Percentiles rank a stretch among this genome's conserved stretches.
These are phyloP conservation scores for Camelina hispida DNA, from an alignment of 345 rosid genomes.

Conservation along the genomic window DNA sequence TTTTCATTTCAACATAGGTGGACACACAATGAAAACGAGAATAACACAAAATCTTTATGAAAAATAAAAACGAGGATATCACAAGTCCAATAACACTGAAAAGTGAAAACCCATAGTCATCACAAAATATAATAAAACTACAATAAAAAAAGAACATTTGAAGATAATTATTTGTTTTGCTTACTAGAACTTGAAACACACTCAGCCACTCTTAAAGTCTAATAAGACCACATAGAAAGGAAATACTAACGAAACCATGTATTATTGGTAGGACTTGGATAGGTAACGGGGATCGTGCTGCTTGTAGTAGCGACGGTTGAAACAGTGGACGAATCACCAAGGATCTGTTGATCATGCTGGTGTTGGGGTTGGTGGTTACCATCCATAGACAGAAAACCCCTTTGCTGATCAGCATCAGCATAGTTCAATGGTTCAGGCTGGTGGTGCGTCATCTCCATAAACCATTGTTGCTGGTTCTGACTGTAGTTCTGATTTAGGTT, in stretches of 20 bases:
- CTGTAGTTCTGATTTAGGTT: not conserved
- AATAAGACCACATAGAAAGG: not conserved
- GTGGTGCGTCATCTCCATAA: not conserved
- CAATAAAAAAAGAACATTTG: no score
- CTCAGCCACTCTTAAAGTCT: not conserved
- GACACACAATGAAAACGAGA: no score
- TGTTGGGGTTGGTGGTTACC: not conserved
- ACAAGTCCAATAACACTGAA: no score
- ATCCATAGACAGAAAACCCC: not conserved
- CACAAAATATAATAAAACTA: no score
- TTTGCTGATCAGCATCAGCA: not conserved
- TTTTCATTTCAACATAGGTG: no score
- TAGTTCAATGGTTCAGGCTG: not conserved
- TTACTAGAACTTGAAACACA: not conserved
- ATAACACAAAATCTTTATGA: no score
- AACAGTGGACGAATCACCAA: not conserved
- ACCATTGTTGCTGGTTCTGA: not conserved
- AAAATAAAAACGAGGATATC: no score
- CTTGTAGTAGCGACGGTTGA: not conserved
- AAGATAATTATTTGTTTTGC: not conserved
- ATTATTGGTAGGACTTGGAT: not conserved
- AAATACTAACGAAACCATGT: not conserved
- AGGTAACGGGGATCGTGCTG: not conserved
- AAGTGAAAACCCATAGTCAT: no score
- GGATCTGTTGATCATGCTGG: not conserved